phyloP scores from a whole-genome alignment of 2,329 filamentous ascomycete genomes.

The Scedosporium boydii region DNA sequence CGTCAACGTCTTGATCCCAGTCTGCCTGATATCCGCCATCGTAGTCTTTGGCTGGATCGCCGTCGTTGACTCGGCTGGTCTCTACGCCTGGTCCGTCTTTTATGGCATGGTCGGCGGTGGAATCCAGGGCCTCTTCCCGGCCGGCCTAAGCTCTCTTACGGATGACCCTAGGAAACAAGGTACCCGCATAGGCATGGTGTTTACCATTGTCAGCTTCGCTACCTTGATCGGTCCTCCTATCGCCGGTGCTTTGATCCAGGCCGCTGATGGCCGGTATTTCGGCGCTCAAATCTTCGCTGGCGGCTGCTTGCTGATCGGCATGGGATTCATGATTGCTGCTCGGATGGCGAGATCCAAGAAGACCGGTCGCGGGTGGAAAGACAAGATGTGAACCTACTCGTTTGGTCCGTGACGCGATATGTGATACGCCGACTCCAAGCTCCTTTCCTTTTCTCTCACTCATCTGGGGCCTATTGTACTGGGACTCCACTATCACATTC shows the following conservation, averaged over 20 bases:
- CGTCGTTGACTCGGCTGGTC: conserved; percentile 34
- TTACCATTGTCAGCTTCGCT: conserved; percentile 44
- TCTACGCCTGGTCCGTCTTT: conserved; percentile 54
- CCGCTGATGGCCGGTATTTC: conserved; percentile 28
- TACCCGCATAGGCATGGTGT: conserved; percentile 48
- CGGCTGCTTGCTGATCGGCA: conserved; percentile 29
- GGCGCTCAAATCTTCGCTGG: conserved; percentile 42
- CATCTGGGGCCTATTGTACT: no score
- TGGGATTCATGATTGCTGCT: conserved; percentile 26
- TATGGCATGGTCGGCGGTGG: conserved; percentile 57
- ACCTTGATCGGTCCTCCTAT: conserved; percentile 43
- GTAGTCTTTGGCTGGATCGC: conserved; percentile 49
- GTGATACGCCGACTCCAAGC: background rate
- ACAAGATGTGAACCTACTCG: background rate
- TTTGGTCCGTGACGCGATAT: background rate
- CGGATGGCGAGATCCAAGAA: conserved; percentile 21
- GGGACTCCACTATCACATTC: no score
- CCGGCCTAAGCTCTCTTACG: conserved; percentile 34
- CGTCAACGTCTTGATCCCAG: conserved; percentile 50
- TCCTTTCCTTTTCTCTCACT: background rate
- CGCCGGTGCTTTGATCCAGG: conserved; percentile 37
- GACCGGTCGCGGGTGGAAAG: background rate
- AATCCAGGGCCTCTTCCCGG: conserved; percentile 56
- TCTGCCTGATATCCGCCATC: conserved; percentile 27
- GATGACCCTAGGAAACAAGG: conserved; percentile 41